Evolutionary conservation across 495 filamentous ascomycete genomes (phyloP), one percentile per base, ranked within the genome.

Genomic region (Aspergillus egyptiacus): DNA sequence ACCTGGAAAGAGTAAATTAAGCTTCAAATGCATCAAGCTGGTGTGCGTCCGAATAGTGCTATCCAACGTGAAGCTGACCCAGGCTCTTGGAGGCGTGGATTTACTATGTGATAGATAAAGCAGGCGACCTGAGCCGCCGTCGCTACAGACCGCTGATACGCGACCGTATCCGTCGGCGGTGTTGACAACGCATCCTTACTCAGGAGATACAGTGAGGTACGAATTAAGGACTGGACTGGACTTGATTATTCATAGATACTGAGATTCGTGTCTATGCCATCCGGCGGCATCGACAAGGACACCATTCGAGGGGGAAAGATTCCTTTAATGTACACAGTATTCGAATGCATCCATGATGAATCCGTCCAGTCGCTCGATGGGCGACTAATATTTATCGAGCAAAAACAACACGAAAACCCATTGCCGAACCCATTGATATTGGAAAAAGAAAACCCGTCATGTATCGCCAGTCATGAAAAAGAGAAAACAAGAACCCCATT

Each of bases 401-500:
- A 30, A 44, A 17, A 57, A 60, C 39, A 56, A 61, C 66, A 65
- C 59, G 58, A 63, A 62, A 67, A 67, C 65, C 69, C 61, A 60
- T 57, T 63, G 58, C 65, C 67, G 63, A 65, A 66, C 68, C 69
- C 69, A 64, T 66, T 55, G 64, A 67, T 68, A 71, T 71, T 70
- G 45, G 54, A 64, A 60, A 53, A 61, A 55, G 59, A 70, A 60
- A 69, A 64, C 71, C 71, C 69, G 63, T 72, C 68, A 70, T 74
- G 64, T 72, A 62, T 74, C 69, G 69, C 69, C 71, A 61, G 63
- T 72, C 68, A 64, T 72, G 55, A 74, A 63, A 67, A 58, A 66
- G 59, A 52, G 59, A 64, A 69, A 48, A 55, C n/a, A 56, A 53
- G 49, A 69, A 69, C 67, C 71, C 71, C 69, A 40, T 70, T 51